phyloP scores from a whole-genome alignment of 495 filamentous ascomycete species.

The Hypoxylon crocopeplum region DNA sequence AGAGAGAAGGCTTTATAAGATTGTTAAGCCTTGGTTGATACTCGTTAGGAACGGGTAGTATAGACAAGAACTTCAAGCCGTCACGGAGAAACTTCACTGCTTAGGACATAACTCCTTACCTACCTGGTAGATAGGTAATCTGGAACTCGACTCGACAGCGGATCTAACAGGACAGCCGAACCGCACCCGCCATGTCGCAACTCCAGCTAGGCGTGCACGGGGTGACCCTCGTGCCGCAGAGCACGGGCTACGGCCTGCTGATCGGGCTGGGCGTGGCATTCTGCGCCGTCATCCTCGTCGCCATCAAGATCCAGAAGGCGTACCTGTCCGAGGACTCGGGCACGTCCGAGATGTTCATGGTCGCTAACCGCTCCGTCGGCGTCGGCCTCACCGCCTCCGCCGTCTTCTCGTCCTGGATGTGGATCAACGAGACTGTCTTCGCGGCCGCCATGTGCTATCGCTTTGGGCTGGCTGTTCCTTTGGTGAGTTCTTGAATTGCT shows the following conservation, averaged over 20 bases:
- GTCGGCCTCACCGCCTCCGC: slow-evolving; percentile 81
- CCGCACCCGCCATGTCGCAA: slow-evolving; percentile 15
- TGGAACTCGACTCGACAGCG: neutral
- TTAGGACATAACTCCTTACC: no score
- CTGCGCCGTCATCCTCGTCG: slow-evolving; percentile 59
- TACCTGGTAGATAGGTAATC: neutral
- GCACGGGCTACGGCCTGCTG: slow-evolving; percentile 75
- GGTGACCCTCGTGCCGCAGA: slow-evolving; percentile 46
- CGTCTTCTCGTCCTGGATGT: slow-evolving; percentile 85
- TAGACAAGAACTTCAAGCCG: no score
- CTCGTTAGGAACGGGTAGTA: no score
- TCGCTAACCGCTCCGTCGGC: slow-evolving; percentile 82
- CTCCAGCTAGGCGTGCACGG: slow-evolving; percentile 25
- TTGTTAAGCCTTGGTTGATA: no score
- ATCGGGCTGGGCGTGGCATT: slow-evolving; percentile 70
- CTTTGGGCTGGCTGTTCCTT: slow-evolving; percentile 82
- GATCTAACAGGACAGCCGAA: neutral
- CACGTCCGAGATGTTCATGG: slow-evolving; percentile 89
- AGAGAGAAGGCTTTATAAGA: neutral
- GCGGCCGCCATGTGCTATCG: slow-evolving; percentile 76
- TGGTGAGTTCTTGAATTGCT: slow-evolving; percentile 41
- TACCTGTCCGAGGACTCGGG: slow-evolving; percentile 76
- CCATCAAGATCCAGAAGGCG: slow-evolving; percentile 75
- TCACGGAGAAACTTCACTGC: no score
- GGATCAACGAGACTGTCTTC: slow-evolving; percentile 74